phyloP scores from a whole-genome alignment of 1,284 basidiomycete species.

The Rhodotorula sp. region DNA sequence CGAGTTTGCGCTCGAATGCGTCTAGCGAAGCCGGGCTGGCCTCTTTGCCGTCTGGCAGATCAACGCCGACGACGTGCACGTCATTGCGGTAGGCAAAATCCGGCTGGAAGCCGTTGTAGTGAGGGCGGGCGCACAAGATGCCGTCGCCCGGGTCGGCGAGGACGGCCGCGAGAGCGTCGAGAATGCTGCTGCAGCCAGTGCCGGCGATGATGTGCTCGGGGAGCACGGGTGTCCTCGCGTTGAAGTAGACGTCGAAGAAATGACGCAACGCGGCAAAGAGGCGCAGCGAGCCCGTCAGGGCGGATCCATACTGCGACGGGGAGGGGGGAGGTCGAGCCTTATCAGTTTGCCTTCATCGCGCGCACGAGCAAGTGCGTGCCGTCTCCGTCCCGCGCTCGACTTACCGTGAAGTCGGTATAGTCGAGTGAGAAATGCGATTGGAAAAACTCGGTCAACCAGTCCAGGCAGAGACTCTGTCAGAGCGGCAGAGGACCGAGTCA shows the following conservation, averaged over 20 bases:
- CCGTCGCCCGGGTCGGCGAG: conserved; percentile 52
- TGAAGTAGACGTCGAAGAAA: conserved; percentile 34
- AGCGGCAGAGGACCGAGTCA: too few species aligned
- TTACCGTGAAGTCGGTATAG: conserved; percentile 22
- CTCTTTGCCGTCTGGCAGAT: conserved; percentile 26
- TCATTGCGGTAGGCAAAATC: conserved; percentile 38
- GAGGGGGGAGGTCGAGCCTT: conserved; percentile 42
- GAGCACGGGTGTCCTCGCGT: conserved; percentile 39
- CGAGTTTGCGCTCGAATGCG: conserved; percentile 27
- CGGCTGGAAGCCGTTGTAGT: conserved; percentile 47
- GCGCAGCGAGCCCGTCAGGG: conserved; percentile 33
- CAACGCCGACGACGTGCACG: conserved; percentile 47
- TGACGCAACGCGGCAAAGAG: conserved; percentile 29
- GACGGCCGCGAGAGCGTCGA: conserved; percentile 51
- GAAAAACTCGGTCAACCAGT: conserved; percentile 30
- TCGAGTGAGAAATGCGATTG: conserved; percentile 15
- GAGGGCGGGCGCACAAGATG: conserved; percentile 46
- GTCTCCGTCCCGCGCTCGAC: neutral
- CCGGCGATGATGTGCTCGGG: conserved; percentile 44
- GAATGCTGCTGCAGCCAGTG: conserved; percentile 41
- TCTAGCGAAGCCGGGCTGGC: conserved; percentile 20
- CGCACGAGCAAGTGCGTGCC: too few species aligned
- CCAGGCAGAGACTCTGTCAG: conserved; percentile 13
- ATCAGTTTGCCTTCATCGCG: conserved; percentile 17
- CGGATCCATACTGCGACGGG: conserved; percentile 33